Evolutionary conservation across 441 rosid genomes (phyloP).

Genomic region (Gossypium laxum): DNA sequence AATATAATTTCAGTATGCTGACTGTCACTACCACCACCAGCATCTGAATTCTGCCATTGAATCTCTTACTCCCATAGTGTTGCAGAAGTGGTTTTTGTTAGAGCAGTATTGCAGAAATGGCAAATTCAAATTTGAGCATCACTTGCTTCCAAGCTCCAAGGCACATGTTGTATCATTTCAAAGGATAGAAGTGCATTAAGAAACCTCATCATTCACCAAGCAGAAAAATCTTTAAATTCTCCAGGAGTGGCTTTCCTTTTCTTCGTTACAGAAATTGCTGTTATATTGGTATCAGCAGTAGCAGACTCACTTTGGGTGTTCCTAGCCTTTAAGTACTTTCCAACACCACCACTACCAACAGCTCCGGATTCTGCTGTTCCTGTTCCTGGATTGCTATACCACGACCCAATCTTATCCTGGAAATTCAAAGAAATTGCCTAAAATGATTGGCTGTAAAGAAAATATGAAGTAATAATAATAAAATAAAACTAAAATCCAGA

Average conservation of each 20-base stretch:
- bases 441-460: background rate
- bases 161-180: background rate
- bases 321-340: conserved; percentile 74
- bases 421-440: conserved; percentile 15
- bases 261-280: conserved; percentile 35
- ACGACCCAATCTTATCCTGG: conserved; percentile 82
- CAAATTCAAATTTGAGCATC: background rate
- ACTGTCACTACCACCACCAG: background rate
- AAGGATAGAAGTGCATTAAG: background rate
- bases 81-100: background rate
- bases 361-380: conserved; percentile 46
- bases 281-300: conserved; percentile 25
- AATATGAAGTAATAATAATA: background rate
- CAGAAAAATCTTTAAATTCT: conserved; percentile 68
- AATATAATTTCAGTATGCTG: conserved; percentile 9
- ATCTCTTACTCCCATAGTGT: background rate
- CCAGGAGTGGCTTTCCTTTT: conserved; percentile 52
- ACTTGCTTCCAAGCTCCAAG: background rate
- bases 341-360: conserved; percentile 43
- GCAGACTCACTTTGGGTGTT: conserved; percentile 34
- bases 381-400: conserved; percentile 90
- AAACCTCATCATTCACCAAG: conserved; percentile 39
- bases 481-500: background rate
- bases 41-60: background rate
- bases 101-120: background rate